Base-by-base conservation (phyloP, 108 stramenopile species). In the Aureococcus anophagefferens region DNA sequence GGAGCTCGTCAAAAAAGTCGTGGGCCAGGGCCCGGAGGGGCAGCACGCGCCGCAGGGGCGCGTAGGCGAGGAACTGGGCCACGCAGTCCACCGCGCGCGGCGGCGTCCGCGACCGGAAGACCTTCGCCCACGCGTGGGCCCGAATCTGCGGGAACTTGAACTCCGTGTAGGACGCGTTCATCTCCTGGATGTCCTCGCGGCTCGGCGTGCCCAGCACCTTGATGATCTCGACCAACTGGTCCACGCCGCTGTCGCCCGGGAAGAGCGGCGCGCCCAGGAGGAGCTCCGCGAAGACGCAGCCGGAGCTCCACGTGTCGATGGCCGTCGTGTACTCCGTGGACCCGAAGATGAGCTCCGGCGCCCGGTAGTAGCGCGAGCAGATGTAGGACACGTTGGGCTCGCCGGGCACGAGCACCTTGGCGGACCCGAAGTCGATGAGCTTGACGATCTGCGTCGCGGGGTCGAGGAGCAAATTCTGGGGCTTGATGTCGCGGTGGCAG, bases 121-220 rank as follows among this genome's bases (percentile, higher is more conserved):
- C 87, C 76, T 92, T 91, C 46, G 87, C 84, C 96, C 96, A 97
- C 75, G 94, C 93, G 74, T 94, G 93, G 30, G 94, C 94, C 82
- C 94, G 90, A 83, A 99, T 96, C 79, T 96, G 94, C 33, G 98
- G 98, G 81, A 99, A 99, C 80, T 96, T 96, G 84, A 96, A 96
- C 76, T 97, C 93, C 65, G 92, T 95, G 80, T 97, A 97, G 73
- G 91, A 94, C 29, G 91, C 89, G 82, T 99, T 99, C 96, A 99
- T 97, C 69, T 89, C 86, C 31, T 77, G 66, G 67, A 99, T 95
- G 78, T 99, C 94, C 73, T 97, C 95, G 67, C 93, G 80, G 31
- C 96, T 95, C 28, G 98, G 98, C 67, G 98, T 97, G 30, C 96
- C 98, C 28, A 99, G 85, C 0, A 97, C 93, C 86, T 97, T 97